Conservation (phyloP, 768 basidiomycete genomes). For the Trametes meyenii region DNA sequence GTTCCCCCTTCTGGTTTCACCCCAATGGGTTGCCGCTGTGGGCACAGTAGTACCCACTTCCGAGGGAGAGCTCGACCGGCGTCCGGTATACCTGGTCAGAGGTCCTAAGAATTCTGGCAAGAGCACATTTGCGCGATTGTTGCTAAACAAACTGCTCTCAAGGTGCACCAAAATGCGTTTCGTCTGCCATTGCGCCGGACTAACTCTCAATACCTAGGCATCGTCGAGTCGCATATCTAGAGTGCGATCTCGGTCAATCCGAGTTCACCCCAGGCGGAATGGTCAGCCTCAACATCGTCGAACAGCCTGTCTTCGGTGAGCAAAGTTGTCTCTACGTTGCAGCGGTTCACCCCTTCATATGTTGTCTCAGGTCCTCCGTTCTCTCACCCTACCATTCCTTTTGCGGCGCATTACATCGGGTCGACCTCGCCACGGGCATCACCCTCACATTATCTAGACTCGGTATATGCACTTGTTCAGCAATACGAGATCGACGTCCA, state of each 20-base stretch:
- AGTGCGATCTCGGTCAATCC: conserved; percentile 92
- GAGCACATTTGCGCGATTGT: conserved; percentile 79
- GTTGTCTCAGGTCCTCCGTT: conserved; percentile 74
- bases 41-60: conserved; percentile 1
- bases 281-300: conserved; percentile 77
- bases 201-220: conserved; percentile 47
- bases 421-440: conserved; percentile 74
- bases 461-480: conserved; percentile 67
- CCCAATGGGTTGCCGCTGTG: conserved; percentile 41
- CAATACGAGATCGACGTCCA: conserved; percentile 72
- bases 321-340: not conserved
- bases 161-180: conserved; percentile 44
- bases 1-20: conserved; percentile 39
- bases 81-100: conserved; percentile 64
- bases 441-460: conserved; percentile 74
- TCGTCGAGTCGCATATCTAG: conserved; percentile 83
- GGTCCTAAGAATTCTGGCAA: conserved; percentile 91
- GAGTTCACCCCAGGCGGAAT: conserved; percentile 90
- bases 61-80: not conserved
- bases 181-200: conserved; percentile 5
- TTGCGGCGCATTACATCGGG: conserved; percentile 81
- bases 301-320: conserved; percentile 70
- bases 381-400: conserved; percentile 75
- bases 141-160: conserved; percentile 68
- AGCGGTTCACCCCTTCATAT: not conserved